Evolutionary conservation across 2,329 filamentous ascomycete species (phyloP).

Genomic region (Metarhizium album): DNA sequence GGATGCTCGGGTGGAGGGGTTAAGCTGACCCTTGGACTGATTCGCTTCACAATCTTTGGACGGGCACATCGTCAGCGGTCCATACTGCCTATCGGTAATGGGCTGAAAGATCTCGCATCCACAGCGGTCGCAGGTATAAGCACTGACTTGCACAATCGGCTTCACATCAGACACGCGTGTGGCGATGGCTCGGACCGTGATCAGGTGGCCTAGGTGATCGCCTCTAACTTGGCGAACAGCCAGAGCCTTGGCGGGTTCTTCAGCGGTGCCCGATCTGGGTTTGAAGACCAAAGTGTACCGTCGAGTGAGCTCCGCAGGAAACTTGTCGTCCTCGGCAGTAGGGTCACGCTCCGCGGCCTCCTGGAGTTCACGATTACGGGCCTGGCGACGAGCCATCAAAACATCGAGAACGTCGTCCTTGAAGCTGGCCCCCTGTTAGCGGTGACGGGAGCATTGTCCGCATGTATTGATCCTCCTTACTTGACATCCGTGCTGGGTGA

Average conservation of each 20-base stretch:
- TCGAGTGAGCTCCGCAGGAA: constrained; percentile 83
- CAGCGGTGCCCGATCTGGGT: constrained; percentile 64
- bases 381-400: constrained; percentile 83
- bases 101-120: constrained; percentile 98
- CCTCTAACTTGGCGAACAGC: constrained; percentile 91
- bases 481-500: constrained; percentile 65
- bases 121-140: constrained; percentile 94
- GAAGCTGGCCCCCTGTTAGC: constrained; percentile 47
- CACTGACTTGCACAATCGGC: constrained; percentile 92
- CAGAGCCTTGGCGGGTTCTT: constrained; percentile 52
- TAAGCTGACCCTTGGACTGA: constrained; percentile 85
- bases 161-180: constrained; percentile 97
- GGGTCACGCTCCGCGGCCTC: constrained; percentile 59
- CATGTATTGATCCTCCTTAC: constrained; percentile 33
- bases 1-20: constrained; percentile 87
- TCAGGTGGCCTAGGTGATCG: constrained; percentile 84
- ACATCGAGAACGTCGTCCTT: constrained; percentile 97
- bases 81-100: constrained; percentile 80
- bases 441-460: neutral
- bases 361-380: constrained; percentile 68
- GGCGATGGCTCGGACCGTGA: constrained; percentile 87
- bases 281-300: constrained; percentile 96
- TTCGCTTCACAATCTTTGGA: constrained; percentile 85
- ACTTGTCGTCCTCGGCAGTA: constrained; percentile 60
- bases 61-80: constrained; percentile 75